phyloP scores from a whole-genome alignment of 257 asterid genomes.

The Eucommia ulmoides region DNA sequence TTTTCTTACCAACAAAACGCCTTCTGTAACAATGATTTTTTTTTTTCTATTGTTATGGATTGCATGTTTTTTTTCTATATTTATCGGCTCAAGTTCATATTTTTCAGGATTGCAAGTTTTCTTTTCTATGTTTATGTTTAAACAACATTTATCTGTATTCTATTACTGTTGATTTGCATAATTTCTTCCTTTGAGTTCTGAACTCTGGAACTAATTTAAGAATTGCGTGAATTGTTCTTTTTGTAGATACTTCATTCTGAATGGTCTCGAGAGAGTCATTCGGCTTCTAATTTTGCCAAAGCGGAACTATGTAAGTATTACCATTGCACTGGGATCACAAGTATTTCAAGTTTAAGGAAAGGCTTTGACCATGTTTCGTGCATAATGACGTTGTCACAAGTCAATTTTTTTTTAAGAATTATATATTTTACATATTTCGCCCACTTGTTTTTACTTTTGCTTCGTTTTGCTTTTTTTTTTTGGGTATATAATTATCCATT shows the following conservation, averaged over 20 bases:
- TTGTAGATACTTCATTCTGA: conserved; percentile 78
- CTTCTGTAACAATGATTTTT: too few species aligned
- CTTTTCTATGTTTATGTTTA: neutral
- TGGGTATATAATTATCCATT: conserved; percentile 7
- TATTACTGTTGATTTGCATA: neutral
- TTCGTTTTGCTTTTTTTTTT: conserved; percentile 1
- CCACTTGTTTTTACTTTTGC: neutral
- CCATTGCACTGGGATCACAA: neutral
- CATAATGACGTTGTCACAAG: neutral
- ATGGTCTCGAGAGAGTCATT: conserved; percentile 89
- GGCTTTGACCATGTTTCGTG: too few species aligned
- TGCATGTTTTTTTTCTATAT: too few species aligned
- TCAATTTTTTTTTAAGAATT: too few species aligned
- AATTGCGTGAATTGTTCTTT: conserved; percentile 1
- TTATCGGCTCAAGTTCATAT: neutral
- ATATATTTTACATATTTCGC: too few species aligned
- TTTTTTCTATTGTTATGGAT: too few species aligned
- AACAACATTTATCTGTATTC: neutral
- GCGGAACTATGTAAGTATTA: conserved; percentile 68
- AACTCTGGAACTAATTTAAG: neutral
- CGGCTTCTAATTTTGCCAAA: conserved; percentile 82
- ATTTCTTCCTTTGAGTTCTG: neutral
- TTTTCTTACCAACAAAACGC: too few species aligned
- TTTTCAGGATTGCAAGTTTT: neutral
- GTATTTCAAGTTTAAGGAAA: too few species aligned